A percentile compares a stretch with the other conserved stretches of the same genome.
These are phyloP conservation scores for Aureobasidium sp. DNA, from an alignment of 2,329 filamentous ascomycete genomes.

Conservation along the genomic window DNA sequence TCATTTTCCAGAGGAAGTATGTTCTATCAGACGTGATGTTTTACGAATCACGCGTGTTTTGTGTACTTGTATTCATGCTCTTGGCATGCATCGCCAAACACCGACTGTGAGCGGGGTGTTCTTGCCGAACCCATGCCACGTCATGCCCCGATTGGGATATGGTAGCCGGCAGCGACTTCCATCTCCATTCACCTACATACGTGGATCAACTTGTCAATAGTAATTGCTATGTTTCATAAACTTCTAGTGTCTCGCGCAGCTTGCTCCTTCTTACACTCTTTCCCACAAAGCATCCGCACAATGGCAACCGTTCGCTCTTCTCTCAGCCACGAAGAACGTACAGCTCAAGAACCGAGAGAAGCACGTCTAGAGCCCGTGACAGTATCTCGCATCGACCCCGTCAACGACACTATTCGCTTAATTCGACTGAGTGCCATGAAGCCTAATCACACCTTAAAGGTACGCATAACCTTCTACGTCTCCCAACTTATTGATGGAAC, in stretches of 20 bases:
- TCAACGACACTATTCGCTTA: conserved; percentile 63
- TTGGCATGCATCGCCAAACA: neutral
- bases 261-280: neutral
- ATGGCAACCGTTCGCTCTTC: conserved; percentile 29
- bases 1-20: neutral
- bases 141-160: neutral
- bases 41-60: no score
- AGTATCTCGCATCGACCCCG: conserved; percentile 52
- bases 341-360: conserved; percentile 65
- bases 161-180: neutral
- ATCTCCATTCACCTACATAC: neutral
- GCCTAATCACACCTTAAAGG: conserved; percentile 29
- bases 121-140: neutral
- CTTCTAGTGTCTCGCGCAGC: neutral
- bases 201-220: neutral
- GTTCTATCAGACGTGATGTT: neutral
- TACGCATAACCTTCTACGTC: conserved; percentile 10
- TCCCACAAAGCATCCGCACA: neutral
- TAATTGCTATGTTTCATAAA: neutral
- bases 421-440: conserved; percentile 55
- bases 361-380: conserved; percentile 56
- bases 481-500: neutral
- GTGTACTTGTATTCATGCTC: no score
- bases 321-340: conserved; percentile 59
- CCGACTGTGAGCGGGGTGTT: neutral